Percentiles rank a stretch among this genome's conserved stretches.
Conservation (phyloP, 139 green algal species). For the Coelastrella sp. region DNA sequence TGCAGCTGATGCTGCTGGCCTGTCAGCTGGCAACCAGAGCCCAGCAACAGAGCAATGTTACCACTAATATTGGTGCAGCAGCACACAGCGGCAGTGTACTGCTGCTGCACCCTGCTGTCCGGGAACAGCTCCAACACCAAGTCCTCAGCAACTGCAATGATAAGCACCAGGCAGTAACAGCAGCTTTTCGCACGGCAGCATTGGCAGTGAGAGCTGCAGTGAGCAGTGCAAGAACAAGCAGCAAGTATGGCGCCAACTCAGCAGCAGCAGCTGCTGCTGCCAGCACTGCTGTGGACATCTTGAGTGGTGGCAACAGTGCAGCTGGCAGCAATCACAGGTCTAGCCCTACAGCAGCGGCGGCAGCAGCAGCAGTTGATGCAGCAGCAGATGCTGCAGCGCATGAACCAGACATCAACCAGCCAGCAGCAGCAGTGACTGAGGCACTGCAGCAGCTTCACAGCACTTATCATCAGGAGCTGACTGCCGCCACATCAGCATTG, state of each 20-base stretch:
- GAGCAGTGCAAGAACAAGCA: neutral
- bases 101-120: constrained; percentile 12
- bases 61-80: neutral
- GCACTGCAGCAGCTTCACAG: constrained; percentile 18
- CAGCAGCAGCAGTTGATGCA: neutral
- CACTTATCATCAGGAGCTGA: constrained; percentile 30
- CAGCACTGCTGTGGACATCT: neutral
- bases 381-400: neutral
- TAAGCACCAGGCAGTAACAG: constrained; percentile 26
- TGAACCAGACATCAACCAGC: neutral
- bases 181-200: constrained; percentile 14
- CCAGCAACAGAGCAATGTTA: neutral
- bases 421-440: constrained; percentile 4
- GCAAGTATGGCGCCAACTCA: neutral
- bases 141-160: constrained; percentile 38
- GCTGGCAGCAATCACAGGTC: neutral
- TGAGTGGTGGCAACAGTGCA: neutral
- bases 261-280: constrained; percentile 16
- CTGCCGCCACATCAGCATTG: constrained; percentile 34
- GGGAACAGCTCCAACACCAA: constrained; percentile 26
- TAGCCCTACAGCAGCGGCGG: neutral
- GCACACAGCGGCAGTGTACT: neutral
- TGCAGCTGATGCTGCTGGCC: constrained; percentile 14
- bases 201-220: constrained; percentile 9
- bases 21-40: constrained; percentile 11